Conservation (phyloP, 2,329 filamentous ascomycete genomes). For the Alternaria postmessia region DNA sequence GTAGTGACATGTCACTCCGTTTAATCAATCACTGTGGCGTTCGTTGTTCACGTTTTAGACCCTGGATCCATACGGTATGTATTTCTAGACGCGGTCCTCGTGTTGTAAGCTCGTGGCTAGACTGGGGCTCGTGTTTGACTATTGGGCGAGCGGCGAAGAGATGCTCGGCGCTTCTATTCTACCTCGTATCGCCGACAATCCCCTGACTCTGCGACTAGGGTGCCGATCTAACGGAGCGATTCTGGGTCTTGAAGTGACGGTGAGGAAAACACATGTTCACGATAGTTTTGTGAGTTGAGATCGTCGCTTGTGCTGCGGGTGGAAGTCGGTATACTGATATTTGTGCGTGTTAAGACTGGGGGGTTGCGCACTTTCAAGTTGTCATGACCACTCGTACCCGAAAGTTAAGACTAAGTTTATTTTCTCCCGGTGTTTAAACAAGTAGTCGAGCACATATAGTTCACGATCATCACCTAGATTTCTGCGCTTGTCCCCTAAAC, state of each 20-base stretch:
- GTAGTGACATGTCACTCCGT: not conserved
- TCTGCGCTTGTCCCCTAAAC: not conserved
- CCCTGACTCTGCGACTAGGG: constrained; percentile 1
- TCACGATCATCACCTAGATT: not conserved
- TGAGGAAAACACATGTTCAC: constrained; percentile 3
- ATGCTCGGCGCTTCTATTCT: not conserved
- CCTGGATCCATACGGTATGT: not conserved
- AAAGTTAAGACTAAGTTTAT: not conserved
- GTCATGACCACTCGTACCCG: not conserved
- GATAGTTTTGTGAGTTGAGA: not conserved
- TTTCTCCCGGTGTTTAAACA: not conserved
- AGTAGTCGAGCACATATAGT: not conserved
- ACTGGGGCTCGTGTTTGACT: not conserved
- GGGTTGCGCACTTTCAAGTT: not conserved
- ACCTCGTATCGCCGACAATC: not conserved
- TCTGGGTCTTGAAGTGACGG: not conserved
- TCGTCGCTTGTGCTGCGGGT: not conserved
- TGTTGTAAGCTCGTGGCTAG: constrained; percentile 2
- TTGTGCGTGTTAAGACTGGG: not conserved
- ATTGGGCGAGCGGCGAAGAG: not conserved
- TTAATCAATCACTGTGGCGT: not conserved
- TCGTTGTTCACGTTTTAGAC: not conserved
- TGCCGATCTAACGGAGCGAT: not conserved
- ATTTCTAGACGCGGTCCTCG: not conserved
- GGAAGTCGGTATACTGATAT: not conserved